Percentiles rank a stretch among this genome's conserved stretches.
Conservation (phyloP, 768 basidiomycete species). For the Boletellus ananiceps region DNA sequence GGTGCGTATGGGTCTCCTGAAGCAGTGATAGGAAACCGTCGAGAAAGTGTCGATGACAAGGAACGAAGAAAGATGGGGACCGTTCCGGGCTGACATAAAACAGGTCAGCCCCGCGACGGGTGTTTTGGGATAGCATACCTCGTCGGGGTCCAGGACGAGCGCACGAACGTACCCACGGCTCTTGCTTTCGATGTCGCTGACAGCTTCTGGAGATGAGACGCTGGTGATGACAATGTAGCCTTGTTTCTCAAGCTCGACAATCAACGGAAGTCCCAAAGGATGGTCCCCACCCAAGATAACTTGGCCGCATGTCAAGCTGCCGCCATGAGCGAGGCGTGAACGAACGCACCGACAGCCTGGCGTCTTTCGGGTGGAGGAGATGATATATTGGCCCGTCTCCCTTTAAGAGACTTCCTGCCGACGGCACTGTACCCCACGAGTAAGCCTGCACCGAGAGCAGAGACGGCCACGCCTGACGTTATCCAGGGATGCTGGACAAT, state of each 20-base stretch:
- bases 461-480: constrained; percentile 48
- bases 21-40: constrained; percentile 73
- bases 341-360: constrained; percentile 41
- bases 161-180: constrained; percentile 77
- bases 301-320: constrained; percentile 25
- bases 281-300: constrained; percentile 82
- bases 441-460: constrained; percentile 58
- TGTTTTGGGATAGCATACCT: constrained; percentile 43
- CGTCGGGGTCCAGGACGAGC: constrained; percentile 72
- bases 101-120: not conserved
- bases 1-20: constrained; percentile 79
- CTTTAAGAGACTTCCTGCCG: constrained; percentile 19
- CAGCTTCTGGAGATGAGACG: constrained; percentile 65
- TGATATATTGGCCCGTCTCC: constrained; percentile 22
- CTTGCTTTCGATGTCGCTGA: constrained; percentile 55
- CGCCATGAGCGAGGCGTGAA: not conserved
- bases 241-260: constrained; percentile 67
- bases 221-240: constrained; percentile 84
- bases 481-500: constrained; percentile 57
- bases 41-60: constrained; percentile 70
- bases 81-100: constrained; percentile 53
- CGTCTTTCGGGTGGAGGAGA: constrained; percentile 37
- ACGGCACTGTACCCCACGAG: constrained; percentile 50
- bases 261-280: constrained; percentile 64
- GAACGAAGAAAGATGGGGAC: constrained; percentile 78